Percentiles rank a stretch among this genome's conserved stretches.
These are phyloP conservation scores for Henckelia pumila DNA, from an alignment of 257 asterid species.

Conservation along the genomic window DNA sequence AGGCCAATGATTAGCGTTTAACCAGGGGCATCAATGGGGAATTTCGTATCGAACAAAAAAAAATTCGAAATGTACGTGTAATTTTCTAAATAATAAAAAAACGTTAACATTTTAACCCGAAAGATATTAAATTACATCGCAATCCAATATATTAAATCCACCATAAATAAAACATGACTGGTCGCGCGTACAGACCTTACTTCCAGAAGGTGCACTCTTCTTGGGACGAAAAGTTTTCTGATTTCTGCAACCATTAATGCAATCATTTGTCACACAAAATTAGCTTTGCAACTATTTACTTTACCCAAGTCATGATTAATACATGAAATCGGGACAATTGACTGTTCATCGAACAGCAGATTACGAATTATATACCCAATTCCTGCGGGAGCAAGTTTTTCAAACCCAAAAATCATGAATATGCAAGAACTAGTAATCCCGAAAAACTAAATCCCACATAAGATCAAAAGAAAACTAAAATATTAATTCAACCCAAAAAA, in stretches of 20 bases:
- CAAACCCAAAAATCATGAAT: background rate
- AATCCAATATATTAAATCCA: background rate
- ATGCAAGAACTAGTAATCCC: constrained; percentile 12
- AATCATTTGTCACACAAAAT: background rate
- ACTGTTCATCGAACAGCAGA: no score
- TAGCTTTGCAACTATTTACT: background rate
- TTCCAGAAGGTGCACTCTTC: constrained; percentile 40
- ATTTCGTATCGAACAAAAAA: no score
- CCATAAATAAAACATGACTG: background rate
- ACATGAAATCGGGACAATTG: background rate
- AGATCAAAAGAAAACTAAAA: background rate
- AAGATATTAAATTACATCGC: background rate
- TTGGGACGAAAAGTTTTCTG: constrained; percentile 44
- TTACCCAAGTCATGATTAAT: background rate
- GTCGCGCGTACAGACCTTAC: constrained; percentile 40
- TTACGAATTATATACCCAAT: background rate
- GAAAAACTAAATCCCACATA: background rate
- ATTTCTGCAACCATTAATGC: constrained; percentile 33
- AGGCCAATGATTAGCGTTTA: background rate
- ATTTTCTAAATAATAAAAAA: no score
- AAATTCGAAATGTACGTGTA: background rate
- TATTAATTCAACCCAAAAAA: no score
- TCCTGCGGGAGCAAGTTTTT: background rate
- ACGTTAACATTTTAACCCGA: no score
- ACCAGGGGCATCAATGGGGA: no score